Conservation (phyloP, 345 rosid genomes). For the Balakata baccata region DNA sequence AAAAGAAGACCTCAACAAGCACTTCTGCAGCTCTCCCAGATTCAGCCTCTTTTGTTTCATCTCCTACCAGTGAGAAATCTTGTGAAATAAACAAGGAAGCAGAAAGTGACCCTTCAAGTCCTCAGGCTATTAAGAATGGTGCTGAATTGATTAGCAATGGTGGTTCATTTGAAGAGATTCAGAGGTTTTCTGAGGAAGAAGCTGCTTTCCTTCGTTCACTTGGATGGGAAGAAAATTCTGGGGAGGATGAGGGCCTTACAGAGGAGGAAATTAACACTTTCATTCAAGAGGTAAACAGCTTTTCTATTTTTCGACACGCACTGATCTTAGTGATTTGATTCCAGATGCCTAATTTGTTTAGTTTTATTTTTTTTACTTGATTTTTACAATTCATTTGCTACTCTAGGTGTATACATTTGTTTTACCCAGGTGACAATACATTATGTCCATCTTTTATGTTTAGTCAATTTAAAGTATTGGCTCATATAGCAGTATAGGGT, state of each 20-base stretch:
- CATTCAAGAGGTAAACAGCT: conserved; percentile 50
- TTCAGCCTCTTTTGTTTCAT: conserved; percentile 22
- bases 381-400: too few relatives aligned
- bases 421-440: too few relatives aligned
- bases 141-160: conserved; percentile 42
- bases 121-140: conserved; percentile 41
- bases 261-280: conserved; percentile 80
- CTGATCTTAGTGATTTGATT: neutral
- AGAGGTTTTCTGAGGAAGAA: conserved; percentile 63
- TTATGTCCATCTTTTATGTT: too few relatives aligned
- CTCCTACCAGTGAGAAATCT: conserved; percentile 24
- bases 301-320: neutral
- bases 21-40: conserved; percentile 27
- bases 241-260: conserved; percentile 82
- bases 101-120: conserved; percentile 38
- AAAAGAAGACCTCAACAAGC: conserved; percentile 57
- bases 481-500: too few relatives aligned
- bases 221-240: conserved; percentile 83
- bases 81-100: conserved; percentile 41
- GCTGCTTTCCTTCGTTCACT: conserved; percentile 84
- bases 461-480: too few relatives aligned
- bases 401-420: too few relatives aligned
- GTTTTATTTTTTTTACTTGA: neutral
- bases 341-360: neutral
- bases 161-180: conserved; percentile 33